phyloP scores from a whole-genome alignment of 768 basidiomycete genomes.

The Boletus rufocinnamomeus region DNA sequence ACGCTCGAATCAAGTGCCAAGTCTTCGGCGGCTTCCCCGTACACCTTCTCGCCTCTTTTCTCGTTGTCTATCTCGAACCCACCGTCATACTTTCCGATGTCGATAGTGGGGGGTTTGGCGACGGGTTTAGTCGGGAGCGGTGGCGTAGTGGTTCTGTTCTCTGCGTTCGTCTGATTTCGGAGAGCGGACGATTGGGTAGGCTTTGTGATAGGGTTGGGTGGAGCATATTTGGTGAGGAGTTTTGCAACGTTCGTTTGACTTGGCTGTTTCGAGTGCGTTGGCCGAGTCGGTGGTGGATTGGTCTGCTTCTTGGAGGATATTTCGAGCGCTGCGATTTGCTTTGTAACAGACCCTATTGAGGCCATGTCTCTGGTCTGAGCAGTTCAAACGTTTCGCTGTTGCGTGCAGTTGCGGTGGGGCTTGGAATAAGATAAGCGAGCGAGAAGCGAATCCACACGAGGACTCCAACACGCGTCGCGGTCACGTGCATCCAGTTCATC shows the following conservation, averaged over 20 bases:
- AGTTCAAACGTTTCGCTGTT: background rate
- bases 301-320: slow-evolving; percentile 55
- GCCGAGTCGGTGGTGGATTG: slow-evolving; percentile 30
- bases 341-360: slow-evolving; percentile 54
- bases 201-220: slow-evolving; percentile 51
- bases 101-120: slow-evolving; percentile 41
- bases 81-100: slow-evolving; percentile 94
- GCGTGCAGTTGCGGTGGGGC: background rate
- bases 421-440: background rate
- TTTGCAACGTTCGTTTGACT: slow-evolving; percentile 66
- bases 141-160: slow-evolving; percentile 31
- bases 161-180: slow-evolving; percentile 39
- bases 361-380: slow-evolving; percentile 38
- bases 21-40: slow-evolving; percentile 76
- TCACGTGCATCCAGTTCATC: slow-evolving; percentile 29
- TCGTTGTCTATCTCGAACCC: slow-evolving; percentile 91
- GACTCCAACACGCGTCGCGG: slow-evolving; percentile 26
- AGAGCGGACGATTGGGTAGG: slow-evolving; percentile 42
- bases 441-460: background rate
- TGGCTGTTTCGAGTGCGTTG: slow-evolving; percentile 51
- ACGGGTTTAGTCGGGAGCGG: slow-evolving; percentile 23
- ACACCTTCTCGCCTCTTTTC: slow-evolving; percentile 71
- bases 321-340: slow-evolving; percentile 70
- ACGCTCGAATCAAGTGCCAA: slow-evolving; percentile 85
- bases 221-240: slow-evolving; percentile 72